Evolutionary conservation across 768 basidiomycete genomes (phyloP).

Genomic region (Rubroboletus satanas): DNA sequence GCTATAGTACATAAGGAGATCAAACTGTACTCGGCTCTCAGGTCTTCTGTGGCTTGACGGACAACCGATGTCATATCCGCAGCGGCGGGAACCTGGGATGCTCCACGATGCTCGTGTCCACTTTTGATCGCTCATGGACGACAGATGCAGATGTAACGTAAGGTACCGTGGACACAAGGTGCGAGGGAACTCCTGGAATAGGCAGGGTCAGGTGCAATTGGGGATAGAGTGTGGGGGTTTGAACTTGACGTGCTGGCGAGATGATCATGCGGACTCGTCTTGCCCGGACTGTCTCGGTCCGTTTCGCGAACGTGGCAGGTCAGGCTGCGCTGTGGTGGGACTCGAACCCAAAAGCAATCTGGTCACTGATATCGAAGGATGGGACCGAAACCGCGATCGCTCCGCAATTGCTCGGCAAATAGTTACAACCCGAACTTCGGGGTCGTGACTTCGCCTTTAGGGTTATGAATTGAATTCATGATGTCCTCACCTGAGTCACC

Average conservation of each 20-base stretch:
- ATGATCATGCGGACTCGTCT: constrained; percentile 9
- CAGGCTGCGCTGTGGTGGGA: not conserved
- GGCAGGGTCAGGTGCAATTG: not conserved
- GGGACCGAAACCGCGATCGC: not conserved
- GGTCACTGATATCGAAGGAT: not conserved
- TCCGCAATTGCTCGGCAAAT: not conserved
- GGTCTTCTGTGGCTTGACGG: not conserved
- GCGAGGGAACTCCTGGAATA: constrained; percentile 4
- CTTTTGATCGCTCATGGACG: not conserved
- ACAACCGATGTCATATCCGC: not conserved
- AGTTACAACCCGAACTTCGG: not conserved
- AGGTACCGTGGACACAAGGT: not conserved
- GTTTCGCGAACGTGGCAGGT: not conserved
- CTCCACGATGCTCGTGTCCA: not conserved
- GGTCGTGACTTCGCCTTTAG: not conserved
- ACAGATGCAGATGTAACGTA: not conserved
- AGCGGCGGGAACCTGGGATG: not conserved
- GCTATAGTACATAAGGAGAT: constrained; percentile 1
- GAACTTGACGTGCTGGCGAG: not conserved
- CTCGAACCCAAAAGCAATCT: not conserved
- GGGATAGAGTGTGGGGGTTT: not conserved
- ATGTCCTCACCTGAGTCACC: constrained; percentile 18
- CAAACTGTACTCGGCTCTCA: not conserved
- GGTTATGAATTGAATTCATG: not conserved
- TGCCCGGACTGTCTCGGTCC: not conserved